A percentile compares a stretch with the other conserved stretches of the same genome.
Conservation (phyloP, 495 filamentous ascomycete genomes). For the Apiosordaria backusii region DNA sequence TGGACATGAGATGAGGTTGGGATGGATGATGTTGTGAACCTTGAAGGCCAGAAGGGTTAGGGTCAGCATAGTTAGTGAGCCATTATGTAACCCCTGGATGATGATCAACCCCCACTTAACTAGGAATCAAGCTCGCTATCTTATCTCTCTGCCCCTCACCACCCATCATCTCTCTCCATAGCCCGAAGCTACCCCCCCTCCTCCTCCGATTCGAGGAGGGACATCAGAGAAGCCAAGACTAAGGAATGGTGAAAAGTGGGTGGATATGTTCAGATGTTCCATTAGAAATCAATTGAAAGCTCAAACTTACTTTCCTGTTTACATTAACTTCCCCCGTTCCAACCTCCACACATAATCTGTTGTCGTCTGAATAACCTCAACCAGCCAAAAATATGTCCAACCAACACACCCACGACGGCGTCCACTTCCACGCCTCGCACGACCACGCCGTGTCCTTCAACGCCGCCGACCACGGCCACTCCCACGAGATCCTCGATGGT, state of each 20-base stretch:
- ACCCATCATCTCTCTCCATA: neutral
- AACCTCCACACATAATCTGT: neutral
- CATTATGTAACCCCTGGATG: no score
- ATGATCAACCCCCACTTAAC: no score
- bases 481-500: slow-evolving; percentile 91
- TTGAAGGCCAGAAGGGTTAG: neutral
- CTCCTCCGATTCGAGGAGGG: neutral
- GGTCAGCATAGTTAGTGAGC: neutral
- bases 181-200: neutral
- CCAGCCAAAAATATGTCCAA: slow-evolving; percentile 9
- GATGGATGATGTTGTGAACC: neutral
- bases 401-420: slow-evolving; percentile 28
- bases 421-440: slow-evolving; percentile 32
- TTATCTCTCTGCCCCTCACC: neutral
- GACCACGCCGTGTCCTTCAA: slow-evolving; percentile 55
- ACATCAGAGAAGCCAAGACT: neutral
- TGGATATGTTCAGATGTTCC: neutral
- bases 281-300: neutral
- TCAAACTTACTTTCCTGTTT: neutral
- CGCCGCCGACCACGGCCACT: slow-evolving; percentile 83
- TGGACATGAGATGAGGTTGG: neutral
- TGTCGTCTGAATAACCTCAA: neutral
- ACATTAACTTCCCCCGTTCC: neutral
- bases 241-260: neutral
- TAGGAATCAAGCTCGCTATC: neutral